A percentile compares a stretch with the other conserved stretches of the same genome.
Conservation (phyloP, 1,284 basidiomycete genomes). For the Ganoderma lingzhi region DNA sequence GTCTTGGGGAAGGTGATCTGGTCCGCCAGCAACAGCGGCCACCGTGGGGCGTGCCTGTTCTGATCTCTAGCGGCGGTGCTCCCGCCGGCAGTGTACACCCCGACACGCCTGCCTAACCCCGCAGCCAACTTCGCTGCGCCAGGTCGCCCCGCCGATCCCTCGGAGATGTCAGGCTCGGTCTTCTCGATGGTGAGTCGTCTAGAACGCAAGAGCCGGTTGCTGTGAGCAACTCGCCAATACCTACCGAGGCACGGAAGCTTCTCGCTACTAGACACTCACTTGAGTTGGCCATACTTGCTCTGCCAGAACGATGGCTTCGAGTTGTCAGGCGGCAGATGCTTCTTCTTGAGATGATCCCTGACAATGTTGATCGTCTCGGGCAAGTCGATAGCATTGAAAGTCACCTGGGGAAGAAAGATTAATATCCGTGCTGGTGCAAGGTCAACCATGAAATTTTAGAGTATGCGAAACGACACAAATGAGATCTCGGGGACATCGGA, state of each 20-base stretch:
- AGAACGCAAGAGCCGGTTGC: background rate
- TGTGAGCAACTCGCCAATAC: background rate
- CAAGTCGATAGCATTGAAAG: slow-evolving; percentile 52
- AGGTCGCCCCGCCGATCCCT: background rate
- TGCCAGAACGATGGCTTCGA: slow-evolving; percentile 15
- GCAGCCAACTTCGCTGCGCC: slow-evolving; percentile 6
- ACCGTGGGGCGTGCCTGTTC: slow-evolving; percentile 15
- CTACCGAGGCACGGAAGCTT: background rate
- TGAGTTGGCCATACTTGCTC: slow-evolving; percentile 17
- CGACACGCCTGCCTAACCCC: slow-evolving; percentile 17
- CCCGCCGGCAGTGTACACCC: slow-evolving; percentile 10
- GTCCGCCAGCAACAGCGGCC: slow-evolving; percentile 12
- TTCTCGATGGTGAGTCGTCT: slow-evolving; percentile 32
- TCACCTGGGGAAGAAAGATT: slow-evolving; percentile 41
- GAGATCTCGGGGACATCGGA: background rate
- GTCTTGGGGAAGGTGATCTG: slow-evolving; percentile 12
- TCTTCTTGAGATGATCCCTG: slow-evolving; percentile 34
- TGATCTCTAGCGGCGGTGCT: slow-evolving; percentile 25
- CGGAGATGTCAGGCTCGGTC: slow-evolving; percentile 29
- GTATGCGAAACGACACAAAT: background rate
- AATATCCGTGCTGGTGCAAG: background rate
- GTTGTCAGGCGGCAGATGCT: slow-evolving; percentile 7
- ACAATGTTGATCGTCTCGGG: slow-evolving; percentile 57
- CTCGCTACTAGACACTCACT: slow-evolving; percentile 16
- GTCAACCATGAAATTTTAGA: background rate